Conservation (phyloP, 306 rosid genomes). For the Quercus ilex region DNA sequence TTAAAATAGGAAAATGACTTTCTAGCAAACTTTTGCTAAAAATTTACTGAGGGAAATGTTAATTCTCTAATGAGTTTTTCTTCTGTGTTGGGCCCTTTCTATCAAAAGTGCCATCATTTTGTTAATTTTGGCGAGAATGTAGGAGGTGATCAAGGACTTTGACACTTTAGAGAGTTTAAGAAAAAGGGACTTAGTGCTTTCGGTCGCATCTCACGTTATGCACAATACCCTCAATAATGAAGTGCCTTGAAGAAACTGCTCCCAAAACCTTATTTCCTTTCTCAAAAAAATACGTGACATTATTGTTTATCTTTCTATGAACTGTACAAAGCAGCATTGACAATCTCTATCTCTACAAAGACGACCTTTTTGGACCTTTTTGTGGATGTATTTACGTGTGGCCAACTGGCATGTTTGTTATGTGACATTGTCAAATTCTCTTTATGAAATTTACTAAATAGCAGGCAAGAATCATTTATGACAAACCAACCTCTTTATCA, state of each 20-base stretch:
- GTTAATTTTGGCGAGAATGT: conserved; percentile 8
- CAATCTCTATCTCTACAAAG: background rate
- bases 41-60: too few relatives aligned
- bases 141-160: conserved; percentile 14
- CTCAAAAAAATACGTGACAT: background rate
- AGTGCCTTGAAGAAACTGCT: conserved; percentile 3
- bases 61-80: background rate
- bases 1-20: too few relatives aligned
- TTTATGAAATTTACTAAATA: background rate
- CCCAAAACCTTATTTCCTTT: background rate
- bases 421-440: background rate
- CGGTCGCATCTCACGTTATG: background rate
- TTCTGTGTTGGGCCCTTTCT: background rate
- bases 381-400: background rate
- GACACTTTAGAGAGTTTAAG: background rate
- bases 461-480: background rate
- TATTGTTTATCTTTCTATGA: background rate
- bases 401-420: background rate
- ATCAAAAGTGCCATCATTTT: conserved; percentile 1
- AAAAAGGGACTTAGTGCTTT: background rate
- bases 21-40: too few relatives aligned
- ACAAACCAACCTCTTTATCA: background rate
- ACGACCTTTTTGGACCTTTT: background rate
- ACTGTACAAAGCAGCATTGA: background rate
- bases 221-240: background rate